Evolutionary conservation across 2,329 filamentous ascomycete genomes (phyloP), one percentile per base, ranked within the genome.

Genomic region (Orbilia oligospora): DNA sequence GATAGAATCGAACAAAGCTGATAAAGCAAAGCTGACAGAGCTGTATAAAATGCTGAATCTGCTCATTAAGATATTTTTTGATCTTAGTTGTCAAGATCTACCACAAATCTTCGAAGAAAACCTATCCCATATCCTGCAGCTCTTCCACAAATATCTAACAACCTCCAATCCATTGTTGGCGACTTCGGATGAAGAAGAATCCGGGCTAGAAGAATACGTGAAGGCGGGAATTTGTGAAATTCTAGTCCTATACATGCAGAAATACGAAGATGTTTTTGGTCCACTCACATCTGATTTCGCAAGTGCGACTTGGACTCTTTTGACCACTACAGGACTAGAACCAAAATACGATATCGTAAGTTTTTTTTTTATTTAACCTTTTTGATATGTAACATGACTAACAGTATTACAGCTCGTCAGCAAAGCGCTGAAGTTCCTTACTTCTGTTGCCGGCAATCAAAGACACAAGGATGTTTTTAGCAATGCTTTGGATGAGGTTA

Each of bases 1-100:
- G 81, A 89, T 99, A 81, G 88, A 91, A 75, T 89, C 91, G 81
- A 93, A 94, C 84, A 89, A 91, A 83, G 87, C 89, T 84, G 92
- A 97, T 84, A 92, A 92, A 82, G 89, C 88, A 4, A 89, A 88
- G 16, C 88, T 99, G 53, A 90, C 91, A 83, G 89, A 90, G 81
- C 92, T 93, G 84, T 94, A 97, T 82, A 90, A 92, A 80, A 93
- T 94, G 2, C 88, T 99, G 80, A 94, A 95, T 84, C 88, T 98
- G 66, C 90, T 97, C 81, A 88, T 97, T 81, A 97, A 97, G 86
- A 90, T 99, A 61, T 90, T 98, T 83, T 96, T 96, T 86, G 97
- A 99, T 85, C 90, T 99, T 66, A 97, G 94, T n/a, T 97, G 91
- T 83, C 97, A 99, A 84, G 96, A 99, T 84, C 88, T 99, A 82